Percentiles rank a stretch among this genome's conserved stretches.
These are phyloP conservation scores for Suzukiozyma palmioleophila DNA, from an alignment of 1,139 yeast genomes.

Conservation along the genomic window DNA sequence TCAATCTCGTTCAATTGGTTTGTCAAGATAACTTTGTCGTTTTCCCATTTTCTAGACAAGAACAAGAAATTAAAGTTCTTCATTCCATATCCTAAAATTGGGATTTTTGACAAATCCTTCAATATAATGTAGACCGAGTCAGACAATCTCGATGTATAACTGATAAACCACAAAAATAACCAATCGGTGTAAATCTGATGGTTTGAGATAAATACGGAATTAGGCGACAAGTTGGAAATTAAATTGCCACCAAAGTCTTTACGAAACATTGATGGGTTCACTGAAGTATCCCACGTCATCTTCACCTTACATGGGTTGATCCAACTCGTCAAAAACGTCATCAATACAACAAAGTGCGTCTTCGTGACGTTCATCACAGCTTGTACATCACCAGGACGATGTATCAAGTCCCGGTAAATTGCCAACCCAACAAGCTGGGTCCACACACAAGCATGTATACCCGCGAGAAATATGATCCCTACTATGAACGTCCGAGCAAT, in stretches of 20 bases:
- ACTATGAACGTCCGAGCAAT: constrained; percentile 27
- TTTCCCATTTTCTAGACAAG: constrained; percentile 78
- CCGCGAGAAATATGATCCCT: constrained; percentile 35
- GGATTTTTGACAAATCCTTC: constrained; percentile 69
- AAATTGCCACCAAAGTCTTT: constrained; percentile 23
- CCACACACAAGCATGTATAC: constrained; percentile 39
- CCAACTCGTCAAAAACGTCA: constrained; percentile 39
- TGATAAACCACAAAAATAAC: constrained; percentile 87
- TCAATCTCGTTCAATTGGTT: constrained; percentile 53
- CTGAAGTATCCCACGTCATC: constrained; percentile 34
- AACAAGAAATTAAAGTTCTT: constrained; percentile 72
- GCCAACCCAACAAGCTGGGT: constrained; percentile 37
- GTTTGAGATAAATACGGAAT: constrained; percentile 69
- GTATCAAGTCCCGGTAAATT: constrained; percentile 15
- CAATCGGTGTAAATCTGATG: constrained; percentile 96
- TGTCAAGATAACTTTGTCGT: constrained; percentile 59
- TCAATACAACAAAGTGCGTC: constrained; percentile 43
- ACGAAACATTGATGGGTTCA: constrained; percentile 16
- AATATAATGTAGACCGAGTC: constrained; percentile 70
- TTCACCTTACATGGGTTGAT: constrained; percentile 39
- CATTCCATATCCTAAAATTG: constrained; percentile 89
- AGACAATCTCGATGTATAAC: constrained; percentile 64
- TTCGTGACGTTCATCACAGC: constrained; percentile 45
- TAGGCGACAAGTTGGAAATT: constrained; percentile 32
- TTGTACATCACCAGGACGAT: constrained; percentile 24